These are phyloP conservation scores for Trichoderma sp. DNA, from an alignment of 2,329 filamentous ascomycete species.

Conservation along the genomic window DNA sequence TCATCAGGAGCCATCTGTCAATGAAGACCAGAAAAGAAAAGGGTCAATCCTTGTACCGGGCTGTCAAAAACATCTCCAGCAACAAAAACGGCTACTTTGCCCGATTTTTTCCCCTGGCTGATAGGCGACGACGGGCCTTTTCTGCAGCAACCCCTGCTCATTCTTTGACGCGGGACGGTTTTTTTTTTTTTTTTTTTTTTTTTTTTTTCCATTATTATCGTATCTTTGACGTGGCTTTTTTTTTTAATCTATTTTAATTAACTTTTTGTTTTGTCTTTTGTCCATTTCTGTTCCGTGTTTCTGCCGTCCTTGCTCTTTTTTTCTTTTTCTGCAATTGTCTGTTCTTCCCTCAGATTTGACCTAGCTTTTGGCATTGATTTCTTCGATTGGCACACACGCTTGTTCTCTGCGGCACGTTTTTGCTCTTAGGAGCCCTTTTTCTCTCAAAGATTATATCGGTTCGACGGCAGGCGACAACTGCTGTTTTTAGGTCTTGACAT, in stretches of 20 bases:
- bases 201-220: too few species aligned
- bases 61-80: not conserved
- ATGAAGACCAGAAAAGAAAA: not conserved
- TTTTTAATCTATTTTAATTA: not conserved
- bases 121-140: not conserved
- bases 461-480: not conserved
- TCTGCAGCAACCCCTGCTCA: not conserved
- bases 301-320: not conserved
- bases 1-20: too few species aligned
- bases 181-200: not conserved
- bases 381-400: not conserved
- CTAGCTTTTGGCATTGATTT: not conserved
- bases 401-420: not conserved
- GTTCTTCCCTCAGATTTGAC: not conserved
- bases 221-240: not conserved
- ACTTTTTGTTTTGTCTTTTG: not conserved
- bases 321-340: not conserved
- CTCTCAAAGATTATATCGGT: not conserved
- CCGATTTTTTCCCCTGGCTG: not conserved
- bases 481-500: not conserved
- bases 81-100: not conserved
- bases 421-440: too few species aligned
- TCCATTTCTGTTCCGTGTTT: not conserved
- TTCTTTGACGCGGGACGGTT: not conserved
- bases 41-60: not conserved